Percentiles rank a stretch among this genome's conserved stretches.
Conservation (phyloP, 164 flowering plant genomes). For the Tinospora cordifolia region DNA sequence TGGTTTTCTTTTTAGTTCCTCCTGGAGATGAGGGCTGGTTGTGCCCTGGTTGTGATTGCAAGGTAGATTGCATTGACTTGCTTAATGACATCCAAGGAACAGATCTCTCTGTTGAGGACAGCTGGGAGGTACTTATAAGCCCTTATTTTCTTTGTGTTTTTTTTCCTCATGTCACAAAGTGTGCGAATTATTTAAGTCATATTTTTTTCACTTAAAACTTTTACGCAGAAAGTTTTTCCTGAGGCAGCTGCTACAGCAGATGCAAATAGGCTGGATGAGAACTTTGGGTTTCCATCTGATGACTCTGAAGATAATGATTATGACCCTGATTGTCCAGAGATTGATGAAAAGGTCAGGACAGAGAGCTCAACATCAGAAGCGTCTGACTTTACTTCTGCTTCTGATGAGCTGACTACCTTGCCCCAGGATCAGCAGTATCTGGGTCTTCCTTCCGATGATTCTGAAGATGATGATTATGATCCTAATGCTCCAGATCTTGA, state of each 20-base stretch:
- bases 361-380: conserved; percentile 60
- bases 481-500: conserved; percentile 45
- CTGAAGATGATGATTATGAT: conserved; percentile 77
- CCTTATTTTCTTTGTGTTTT: conserved; percentile 8
- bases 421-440: conserved; percentile 18
- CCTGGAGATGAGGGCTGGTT: conserved; percentile 91
- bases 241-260: conserved; percentile 56
- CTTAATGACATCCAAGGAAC: conserved; percentile 68
- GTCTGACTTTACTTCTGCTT: conserved; percentile 50
- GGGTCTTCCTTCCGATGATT: conserved; percentile 73
- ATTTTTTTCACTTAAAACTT: conserved; percentile 9
- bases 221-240: conserved; percentile 75
- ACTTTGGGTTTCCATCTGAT: conserved; percentile 65
- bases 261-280: conserved; percentile 36
- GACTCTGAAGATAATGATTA: conserved; percentile 86
- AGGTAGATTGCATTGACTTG: conserved; percentile 65
- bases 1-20: conserved; percentile 49
- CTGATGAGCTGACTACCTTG: conserved; percentile 39
- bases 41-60: conserved; percentile 98
- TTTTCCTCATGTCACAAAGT: neutral
- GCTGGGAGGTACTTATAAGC: conserved; percentile 67
- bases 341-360: conserved; percentile 27
- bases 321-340: conserved; percentile 53
- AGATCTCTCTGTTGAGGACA: conserved; percentile 47
- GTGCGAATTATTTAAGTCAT: neutral